phyloP scores from a whole-genome alignment of 1,284 basidiomycete species.

The Heliocybe sulcata region DNA sequence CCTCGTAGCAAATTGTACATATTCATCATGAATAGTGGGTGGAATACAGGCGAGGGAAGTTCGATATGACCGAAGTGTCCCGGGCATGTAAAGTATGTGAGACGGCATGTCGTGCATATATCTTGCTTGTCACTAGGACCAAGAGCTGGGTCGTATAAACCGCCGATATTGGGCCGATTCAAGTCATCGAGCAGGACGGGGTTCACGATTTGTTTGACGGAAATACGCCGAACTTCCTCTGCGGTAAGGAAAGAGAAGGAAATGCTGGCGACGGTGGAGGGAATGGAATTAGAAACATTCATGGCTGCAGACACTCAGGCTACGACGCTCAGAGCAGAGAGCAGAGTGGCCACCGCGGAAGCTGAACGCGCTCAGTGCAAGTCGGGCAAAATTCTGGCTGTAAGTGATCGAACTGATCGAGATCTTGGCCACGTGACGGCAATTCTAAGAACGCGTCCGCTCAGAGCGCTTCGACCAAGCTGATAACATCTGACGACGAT shows the following conservation, averaged over 20 bases:
- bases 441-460: not conserved
- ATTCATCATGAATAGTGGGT: slow-evolving; percentile 94
- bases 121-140: slow-evolving; percentile 86
- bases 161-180: slow-evolving; percentile 87
- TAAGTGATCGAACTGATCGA: not conserved
- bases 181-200: slow-evolving; percentile 91
- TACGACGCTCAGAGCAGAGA: not conserved
- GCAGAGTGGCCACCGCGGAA: not conserved
- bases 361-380: not conserved
- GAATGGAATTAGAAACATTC: slow-evolving; percentile 90
- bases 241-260: slow-evolving; percentile 94
- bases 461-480: not conserved
- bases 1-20: slow-evolving; percentile 86
- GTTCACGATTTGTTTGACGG: slow-evolving; percentile 96
- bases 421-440: not conserved
- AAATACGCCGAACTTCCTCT: slow-evolving; percentile 89
- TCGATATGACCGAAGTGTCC: slow-evolving; percentile 99
- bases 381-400: not conserved
- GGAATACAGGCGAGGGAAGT: slow-evolving; percentile 91
- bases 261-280: slow-evolving; percentile 77
- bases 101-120: slow-evolving; percentile 89
- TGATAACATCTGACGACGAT: too few relatives aligned
- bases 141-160: slow-evolving; percentile 93
- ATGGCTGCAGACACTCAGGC: slow-evolving; percentile 34
- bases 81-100: slow-evolving; percentile 91